These are phyloP conservation scores for Sarocladiaceae sp. DNA, from an alignment of 2,329 filamentous ascomycete species.

Conservation along the genomic window DNA sequence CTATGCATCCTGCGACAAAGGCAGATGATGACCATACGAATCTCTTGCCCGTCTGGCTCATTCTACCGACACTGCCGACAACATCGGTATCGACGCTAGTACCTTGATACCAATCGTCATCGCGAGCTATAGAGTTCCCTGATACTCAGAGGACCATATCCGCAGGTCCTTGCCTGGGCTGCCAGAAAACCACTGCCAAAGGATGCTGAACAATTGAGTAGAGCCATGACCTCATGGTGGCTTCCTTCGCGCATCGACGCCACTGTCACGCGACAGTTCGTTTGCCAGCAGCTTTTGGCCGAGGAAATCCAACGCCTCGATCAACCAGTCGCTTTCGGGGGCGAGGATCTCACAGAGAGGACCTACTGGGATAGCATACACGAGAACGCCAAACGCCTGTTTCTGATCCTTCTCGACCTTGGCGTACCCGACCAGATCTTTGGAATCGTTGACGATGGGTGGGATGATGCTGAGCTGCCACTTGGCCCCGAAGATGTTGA, in stretches of 20 bases:
- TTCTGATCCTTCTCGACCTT: constrained; percentile 64
- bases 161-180: no score
- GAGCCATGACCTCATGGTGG: constrained; percentile 55
- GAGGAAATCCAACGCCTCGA: constrained; percentile 58
- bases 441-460: constrained; percentile 65
- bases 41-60: no score
- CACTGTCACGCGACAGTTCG: constrained; percentile 62
- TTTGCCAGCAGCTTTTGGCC: constrained; percentile 56
- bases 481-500: constrained; percentile 59
- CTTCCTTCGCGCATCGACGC: constrained; percentile 61
- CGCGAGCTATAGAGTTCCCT: no score
- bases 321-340: constrained; percentile 57
- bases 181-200: neutral
- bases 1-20: no score
- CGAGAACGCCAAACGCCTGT: constrained; percentile 60
- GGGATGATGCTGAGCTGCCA: constrained; percentile 71
- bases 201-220: constrained; percentile 4
- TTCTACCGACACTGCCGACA: no score
- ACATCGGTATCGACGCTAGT: no score
- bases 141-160: no score
- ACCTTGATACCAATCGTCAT: no score
- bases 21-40: no score
- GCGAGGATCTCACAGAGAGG: constrained; percentile 59
- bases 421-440: constrained; percentile 70
- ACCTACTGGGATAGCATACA: constrained; percentile 77